Conservation (phyloP, 495 filamentous ascomycete genomes). For the Aspergillus panamensis region DNA sequence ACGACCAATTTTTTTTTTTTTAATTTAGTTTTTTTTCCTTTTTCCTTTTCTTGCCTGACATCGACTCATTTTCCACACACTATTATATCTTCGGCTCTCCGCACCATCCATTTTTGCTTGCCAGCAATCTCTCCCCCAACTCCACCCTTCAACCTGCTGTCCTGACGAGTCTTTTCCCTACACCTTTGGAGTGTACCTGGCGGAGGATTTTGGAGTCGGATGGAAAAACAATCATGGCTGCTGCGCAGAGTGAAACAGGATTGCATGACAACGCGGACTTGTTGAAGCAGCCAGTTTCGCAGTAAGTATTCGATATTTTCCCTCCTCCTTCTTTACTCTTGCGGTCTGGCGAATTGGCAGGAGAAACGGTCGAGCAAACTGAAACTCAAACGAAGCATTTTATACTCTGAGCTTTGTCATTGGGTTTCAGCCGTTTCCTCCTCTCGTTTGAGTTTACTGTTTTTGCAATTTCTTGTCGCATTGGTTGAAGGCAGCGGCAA, state of each 20-base stretch:
- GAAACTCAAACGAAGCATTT: not conserved
- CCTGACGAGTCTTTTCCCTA: slow-evolving; percentile 2
- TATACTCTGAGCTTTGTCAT: not conserved
- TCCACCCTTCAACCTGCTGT: slow-evolving; percentile 1
- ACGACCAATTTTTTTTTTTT: slow-evolving; percentile 25
- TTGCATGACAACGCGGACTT: slow-evolving; percentile 52
- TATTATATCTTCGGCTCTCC: slow-evolving; percentile 8
- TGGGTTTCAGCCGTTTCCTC: slow-evolving; percentile 1
- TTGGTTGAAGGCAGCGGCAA: slow-evolving; percentile 8
- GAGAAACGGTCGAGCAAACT: not conserved
- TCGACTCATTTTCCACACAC: slow-evolving; percentile 10
- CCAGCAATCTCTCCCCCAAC: not conserved
- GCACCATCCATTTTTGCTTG: slow-evolving; percentile 9
- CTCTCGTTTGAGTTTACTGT: slow-evolving; percentile 6
- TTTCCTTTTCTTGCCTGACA: slow-evolving; percentile 13
- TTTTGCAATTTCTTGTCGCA: slow-evolving; percentile 3
- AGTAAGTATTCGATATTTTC: slow-evolving; percentile 35
- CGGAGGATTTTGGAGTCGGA: slow-evolving; percentile 31
- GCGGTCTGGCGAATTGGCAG: slow-evolving; percentile 1
- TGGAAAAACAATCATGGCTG: slow-evolving; percentile 47
- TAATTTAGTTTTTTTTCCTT: slow-evolving; percentile 8
- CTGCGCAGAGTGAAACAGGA: slow-evolving; percentile 48
- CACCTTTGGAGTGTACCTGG: slow-evolving; percentile 15
- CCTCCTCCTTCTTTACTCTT: too few species aligned
- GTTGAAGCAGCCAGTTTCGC: slow-evolving; percentile 46